Evolutionary conservation across 305 asterid species (phyloP).

Genomic region (Fraxinus latifolia): DNA sequence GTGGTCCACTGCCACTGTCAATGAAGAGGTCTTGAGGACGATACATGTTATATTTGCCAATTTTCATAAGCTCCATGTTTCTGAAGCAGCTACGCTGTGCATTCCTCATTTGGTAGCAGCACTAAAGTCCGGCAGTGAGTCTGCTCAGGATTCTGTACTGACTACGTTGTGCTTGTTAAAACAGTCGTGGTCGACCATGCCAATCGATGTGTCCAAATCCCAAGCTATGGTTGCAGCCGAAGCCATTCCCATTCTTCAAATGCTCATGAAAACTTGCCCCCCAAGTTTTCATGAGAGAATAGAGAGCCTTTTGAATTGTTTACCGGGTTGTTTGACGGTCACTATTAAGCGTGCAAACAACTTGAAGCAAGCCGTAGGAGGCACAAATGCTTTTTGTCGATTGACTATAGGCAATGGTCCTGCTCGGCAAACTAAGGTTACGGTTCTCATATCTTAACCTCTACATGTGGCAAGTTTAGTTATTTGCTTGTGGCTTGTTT

Average conservation of each 20-base stretch:
- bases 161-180: constrained; percentile 63
- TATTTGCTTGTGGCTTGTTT: background rate
- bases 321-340: constrained; percentile 90
- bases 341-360: constrained; percentile 63
- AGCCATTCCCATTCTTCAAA: constrained; percentile 77
- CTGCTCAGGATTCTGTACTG: constrained; percentile 66
- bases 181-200: constrained; percentile 77
- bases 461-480: background rate
- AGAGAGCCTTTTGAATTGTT: constrained; percentile 63
- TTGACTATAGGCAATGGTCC: constrained; percentile 73
- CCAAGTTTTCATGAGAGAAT: constrained; percentile 73
- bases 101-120: constrained; percentile 75
- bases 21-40: constrained; percentile 72
- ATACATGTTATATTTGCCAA: constrained; percentile 65
- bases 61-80: constrained; percentile 70
- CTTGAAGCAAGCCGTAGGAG: constrained; percentile 68
- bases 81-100: constrained; percentile 78
- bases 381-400: constrained; percentile 70
- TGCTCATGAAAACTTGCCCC: constrained; percentile 61
- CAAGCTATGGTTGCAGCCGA: constrained; percentile 81
- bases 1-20: constrained; percentile 52
- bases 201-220: constrained; percentile 67
- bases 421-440: constrained; percentile 76
- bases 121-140: constrained; percentile 63
- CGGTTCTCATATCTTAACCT: background rate